A percentile compares a stretch with the other conserved stretches of the same genome.
These are phyloP conservation scores for Fusarium sp. DNA, from an alignment of 2,329 filamentous ascomycete species.

Conservation along the genomic window DNA sequence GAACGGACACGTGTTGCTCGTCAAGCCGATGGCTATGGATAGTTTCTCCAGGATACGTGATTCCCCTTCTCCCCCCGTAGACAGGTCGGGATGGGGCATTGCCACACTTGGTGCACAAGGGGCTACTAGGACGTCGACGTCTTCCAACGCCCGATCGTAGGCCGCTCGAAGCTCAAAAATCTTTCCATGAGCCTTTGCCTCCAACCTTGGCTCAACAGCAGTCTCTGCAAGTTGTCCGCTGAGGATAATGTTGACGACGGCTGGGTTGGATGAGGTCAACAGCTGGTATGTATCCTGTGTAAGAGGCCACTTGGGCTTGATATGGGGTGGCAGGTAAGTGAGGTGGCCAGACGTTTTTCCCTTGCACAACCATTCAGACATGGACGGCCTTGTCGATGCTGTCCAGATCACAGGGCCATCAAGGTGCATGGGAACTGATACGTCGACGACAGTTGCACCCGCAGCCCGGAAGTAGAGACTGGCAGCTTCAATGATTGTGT, in stretches of 20 bases:
- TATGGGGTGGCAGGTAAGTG: constrained; percentile 48
- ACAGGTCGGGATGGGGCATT: constrained; percentile 44
- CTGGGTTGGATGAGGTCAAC: constrained; percentile 56
- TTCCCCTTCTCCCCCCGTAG: constrained; percentile 15
- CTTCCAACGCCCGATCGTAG: constrained; percentile 57
- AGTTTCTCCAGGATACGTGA: constrained; percentile 52
- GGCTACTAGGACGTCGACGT: constrained; percentile 61
- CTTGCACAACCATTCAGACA: constrained; percentile 46
- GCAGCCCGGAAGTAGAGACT: constrained; percentile 46
- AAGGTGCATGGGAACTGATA: constrained; percentile 60
- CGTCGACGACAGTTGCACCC: constrained; percentile 56
- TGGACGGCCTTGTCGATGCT: constrained; percentile 48
- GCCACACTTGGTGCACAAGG: constrained; percentile 59
- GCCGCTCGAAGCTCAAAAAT: constrained; percentile 51
- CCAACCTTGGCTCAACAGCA: constrained; percentile 40
- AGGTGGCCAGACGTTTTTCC: constrained; percentile 48
- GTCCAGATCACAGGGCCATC: constrained; percentile 51
- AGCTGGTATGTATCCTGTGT: constrained; percentile 55
- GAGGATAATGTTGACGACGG: constrained; percentile 59
- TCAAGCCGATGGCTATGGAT: constrained; percentile 55
- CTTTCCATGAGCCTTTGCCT: constrained; percentile 59
- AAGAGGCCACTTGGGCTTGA: constrained; percentile 48
- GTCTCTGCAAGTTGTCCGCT: constrained; percentile 48
- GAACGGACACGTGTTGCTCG: constrained; percentile 59
- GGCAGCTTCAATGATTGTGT: constrained; percentile 51